phyloP scores from a whole-genome alignment of 2,329 filamentous ascomycete genomes.

The Epichloe typhina region DNA sequence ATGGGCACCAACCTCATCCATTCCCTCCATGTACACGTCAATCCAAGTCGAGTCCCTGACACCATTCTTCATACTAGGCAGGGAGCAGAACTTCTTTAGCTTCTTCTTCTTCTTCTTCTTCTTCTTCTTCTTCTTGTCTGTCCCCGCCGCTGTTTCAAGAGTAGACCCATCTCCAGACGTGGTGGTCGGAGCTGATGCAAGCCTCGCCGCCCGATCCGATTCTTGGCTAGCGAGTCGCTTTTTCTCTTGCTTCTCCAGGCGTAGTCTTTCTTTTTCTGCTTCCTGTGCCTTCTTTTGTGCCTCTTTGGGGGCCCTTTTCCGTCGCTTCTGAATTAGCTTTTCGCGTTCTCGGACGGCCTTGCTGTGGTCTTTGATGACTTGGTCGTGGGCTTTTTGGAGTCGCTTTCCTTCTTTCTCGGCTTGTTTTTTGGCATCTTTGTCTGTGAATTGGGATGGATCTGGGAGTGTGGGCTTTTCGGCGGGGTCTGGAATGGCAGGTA shows the following conservation, averaged over 20 bases:
- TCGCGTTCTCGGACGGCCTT: constrained; percentile 49
- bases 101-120: constrained; percentile 36
- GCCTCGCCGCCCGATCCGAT: constrained; percentile 4
- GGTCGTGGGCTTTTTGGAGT: constrained; percentile 49
- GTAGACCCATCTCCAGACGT: background rate
- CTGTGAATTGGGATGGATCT: constrained; percentile 43
- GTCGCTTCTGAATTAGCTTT: constrained; percentile 44
- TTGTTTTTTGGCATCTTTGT: constrained; percentile 56
- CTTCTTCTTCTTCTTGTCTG: constrained; percentile 11
- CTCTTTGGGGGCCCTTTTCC: constrained; percentile 30
- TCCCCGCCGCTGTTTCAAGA: background rate
- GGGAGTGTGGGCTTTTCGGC: constrained; percentile 34
- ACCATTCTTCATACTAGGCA: constrained; percentile 44
- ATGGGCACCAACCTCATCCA: constrained; percentile 78
- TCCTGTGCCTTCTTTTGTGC: constrained; percentile 28
- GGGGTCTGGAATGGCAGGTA: constrained; percentile 31
- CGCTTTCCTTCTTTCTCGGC: constrained; percentile 56
- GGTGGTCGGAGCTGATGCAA: background rate
- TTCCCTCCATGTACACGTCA: constrained; percentile 64
- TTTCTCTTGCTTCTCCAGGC: constrained; percentile 15
- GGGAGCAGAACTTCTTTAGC: constrained; percentile 65
- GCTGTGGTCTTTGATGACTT: constrained; percentile 52
- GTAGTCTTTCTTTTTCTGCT: constrained; percentile 25
- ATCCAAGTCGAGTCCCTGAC: constrained; percentile 61
- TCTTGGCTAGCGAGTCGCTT: constrained; percentile 16